Base-by-base conservation (phyloP, 2,329 filamentous ascomycete genomes). In the Pseudogymnoascus sp. region DNA sequence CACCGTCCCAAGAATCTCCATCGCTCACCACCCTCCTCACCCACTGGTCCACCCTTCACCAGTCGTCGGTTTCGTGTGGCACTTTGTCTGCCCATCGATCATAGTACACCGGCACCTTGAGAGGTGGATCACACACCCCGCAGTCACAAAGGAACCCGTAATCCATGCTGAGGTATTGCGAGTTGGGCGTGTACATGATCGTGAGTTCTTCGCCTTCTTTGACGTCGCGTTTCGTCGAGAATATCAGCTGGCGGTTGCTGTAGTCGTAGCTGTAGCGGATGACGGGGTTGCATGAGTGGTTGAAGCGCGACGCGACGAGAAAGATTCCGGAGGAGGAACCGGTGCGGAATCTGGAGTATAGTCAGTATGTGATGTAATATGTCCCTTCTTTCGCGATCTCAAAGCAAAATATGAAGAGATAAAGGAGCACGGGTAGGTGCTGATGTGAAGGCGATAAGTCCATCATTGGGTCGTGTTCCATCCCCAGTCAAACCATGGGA, bases 121-220 rank as follows among this genome's bases (percentile, higher is more conserved):
- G 28, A 14, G 28, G 49, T 14, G 25, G 28, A 21, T 60, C 59
- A 63, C 83, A 85, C 1, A 71, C 74, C 9, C 79, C 79, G 62
- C 83, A 86, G 3, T 71, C 66, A 68, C 83, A 86, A 2, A 75
- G 70, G 64, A 86, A 86, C 0, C 83, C 83, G 66, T 80, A 85
- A 8, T 75, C 74, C 5, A 69, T 63, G 28, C 76, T 77, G 0
- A 85, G 72, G 3, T 73, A 66, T 1, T 64, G 59, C 0, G 79
- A 77, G 1, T 71, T 71, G 0, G n/a, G 53, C 0, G 77, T 78
- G 62, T 86, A 85, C 1, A 74, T 77, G 23, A 86, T 82, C 0
- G 77, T 80, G 2, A 85, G 70, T 70, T 86, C 83, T 6, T 77
- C 69, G 0, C 81, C 82, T 0, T 74, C 72, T 0, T 66, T 60